Evolutionary conservation across 2,329 filamentous ascomycete genomes (phyloP), one percentile per base, ranked within the genome.

Genomic region (Colletotrichum eremochloae): DNA sequence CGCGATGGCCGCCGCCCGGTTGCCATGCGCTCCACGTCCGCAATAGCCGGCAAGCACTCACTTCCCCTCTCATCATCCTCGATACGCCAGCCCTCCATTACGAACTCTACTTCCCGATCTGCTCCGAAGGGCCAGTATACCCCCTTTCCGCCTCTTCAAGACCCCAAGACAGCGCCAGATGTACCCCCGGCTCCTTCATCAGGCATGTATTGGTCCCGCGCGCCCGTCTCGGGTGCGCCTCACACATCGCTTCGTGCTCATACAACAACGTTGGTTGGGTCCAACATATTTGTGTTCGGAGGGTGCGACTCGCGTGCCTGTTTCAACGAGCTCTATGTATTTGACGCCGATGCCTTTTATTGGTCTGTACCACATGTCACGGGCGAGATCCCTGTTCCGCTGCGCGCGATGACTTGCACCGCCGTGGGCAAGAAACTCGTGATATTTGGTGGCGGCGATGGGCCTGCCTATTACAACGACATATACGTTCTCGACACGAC

Each of bases 191-290:
- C 91, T 20, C 91, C 91, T 36, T 88, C 91, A 24, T 91, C 89
- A 61, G 91, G 91, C 76, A 93, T 93, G 91, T 93, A 93, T 82
- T 93, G 91, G 90, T 92, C 90, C 65, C 86, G 85, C 46, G 90
- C 91, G 12, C 88, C 88, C 9, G 85, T 89, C n/a, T 92, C 90
- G 3, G 91, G 91, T 36, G 83, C 86, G 36, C 83, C 89, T 50
- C 90, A 91, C 77, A 88, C 89, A 20, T 86, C 88, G 33, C 81
- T 93, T 70, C 87, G 91, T 67, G 91, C 91, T 20, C 91, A 93
- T 80, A 92, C 91, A 56, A 89, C 89, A 42, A 92, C 91, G 29
- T 82, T 92, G 42, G 84, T 93, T 53, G 91, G 90, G 12, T 91
- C 89, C 67, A 92, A 90, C 76, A 85, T 93, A 67, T 93, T 88